phyloP scores from a whole-genome alignment of 179 eudicot species.

The Drosera spatulata region DNA sequence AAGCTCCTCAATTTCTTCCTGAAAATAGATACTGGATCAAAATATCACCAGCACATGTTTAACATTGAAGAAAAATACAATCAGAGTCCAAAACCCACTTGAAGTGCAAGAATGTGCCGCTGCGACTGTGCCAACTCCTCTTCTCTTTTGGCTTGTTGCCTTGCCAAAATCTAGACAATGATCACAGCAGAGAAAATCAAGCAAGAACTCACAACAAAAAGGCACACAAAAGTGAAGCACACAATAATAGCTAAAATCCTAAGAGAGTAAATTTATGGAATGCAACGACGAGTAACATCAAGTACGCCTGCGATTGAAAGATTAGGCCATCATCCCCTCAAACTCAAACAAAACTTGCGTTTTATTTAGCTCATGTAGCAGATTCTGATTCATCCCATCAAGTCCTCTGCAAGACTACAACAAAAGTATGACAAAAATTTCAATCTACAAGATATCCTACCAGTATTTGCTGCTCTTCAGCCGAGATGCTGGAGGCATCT shows the following conservation, averaged over 20 bases:
- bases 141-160: constrained; percentile 99
- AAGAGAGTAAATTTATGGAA: too few species aligned
- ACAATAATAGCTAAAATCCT: neutral
- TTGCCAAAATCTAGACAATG: constrained; percentile 60
- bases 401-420: neutral
- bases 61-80: constrained; percentile 16
- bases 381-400: neutral
- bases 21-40: constrained; percentile 12
- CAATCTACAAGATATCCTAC: constrained; percentile 22
- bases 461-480: constrained; percentile 93
- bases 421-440: neutral
- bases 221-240: neutral
- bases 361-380: too few species aligned
- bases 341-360: too few species aligned
- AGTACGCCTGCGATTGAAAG: too few species aligned
- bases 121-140: constrained; percentile 97
- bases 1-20: constrained; percentile 99
- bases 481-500: constrained; percentile 54
- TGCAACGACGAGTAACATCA: too few species aligned
- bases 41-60: constrained; percentile 8
- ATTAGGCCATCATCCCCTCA: too few species aligned
- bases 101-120: constrained; percentile 98
- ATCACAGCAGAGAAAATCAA: too few species aligned
- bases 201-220: neutral
- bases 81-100: constrained; percentile 31